These are phyloP conservation scores for Centaurea solstitialis DNA, from an alignment of 129 eudicot species.

Conservation along the genomic window DNA sequence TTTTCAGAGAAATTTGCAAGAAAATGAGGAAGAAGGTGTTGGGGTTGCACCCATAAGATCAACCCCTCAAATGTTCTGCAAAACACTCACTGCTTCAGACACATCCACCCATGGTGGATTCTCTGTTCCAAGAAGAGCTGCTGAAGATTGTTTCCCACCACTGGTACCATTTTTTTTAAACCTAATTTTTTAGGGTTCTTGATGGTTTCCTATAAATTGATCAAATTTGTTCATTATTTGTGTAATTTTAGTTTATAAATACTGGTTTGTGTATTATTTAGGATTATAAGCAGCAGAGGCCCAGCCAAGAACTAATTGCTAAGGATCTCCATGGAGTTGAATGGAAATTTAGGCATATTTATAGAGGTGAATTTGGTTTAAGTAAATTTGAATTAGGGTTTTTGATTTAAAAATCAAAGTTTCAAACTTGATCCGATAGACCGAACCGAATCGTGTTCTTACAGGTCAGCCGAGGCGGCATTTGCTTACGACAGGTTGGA, in stretches of 20 bases:
- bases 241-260: not conserved
- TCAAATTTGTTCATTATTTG: not conserved
- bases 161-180: slow-evolving; percentile 45
- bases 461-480: slow-evolving; percentile 97
- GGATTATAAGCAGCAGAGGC: slow-evolving; percentile 93
- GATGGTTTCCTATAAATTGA: not conserved
- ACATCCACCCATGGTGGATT: slow-evolving; percentile 98
- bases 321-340: slow-evolving; percentile 95
- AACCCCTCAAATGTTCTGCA: slow-evolving; percentile 95
- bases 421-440: no score
- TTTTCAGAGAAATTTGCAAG: slow-evolving; percentile 47
- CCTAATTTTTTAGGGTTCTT: slow-evolving; percentile 3
- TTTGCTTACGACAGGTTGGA: slow-evolving; percentile 98
- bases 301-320: slow-evolving; percentile 91
- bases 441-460: slow-evolving; percentile 17
- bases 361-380: slow-evolving; percentile 62
- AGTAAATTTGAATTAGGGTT: slow-evolving; percentile 1
- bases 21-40: slow-evolving; percentile 58
- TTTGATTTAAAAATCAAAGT: not conserved
- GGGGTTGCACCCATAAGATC: slow-evolving; percentile 50
- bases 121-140: slow-evolving; percentile 91
- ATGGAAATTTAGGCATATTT: slow-evolving; percentile 94
- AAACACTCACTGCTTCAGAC: slow-evolving; percentile 95
- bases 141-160: slow-evolving; percentile 89
- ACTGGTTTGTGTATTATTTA: slow-evolving; percentile 23